Evolutionary conservation across 805 yeast genomes (phyloP), one percentile per base, ranked within the genome.

Genomic region (Metschnikowia shivogae): DNA sequence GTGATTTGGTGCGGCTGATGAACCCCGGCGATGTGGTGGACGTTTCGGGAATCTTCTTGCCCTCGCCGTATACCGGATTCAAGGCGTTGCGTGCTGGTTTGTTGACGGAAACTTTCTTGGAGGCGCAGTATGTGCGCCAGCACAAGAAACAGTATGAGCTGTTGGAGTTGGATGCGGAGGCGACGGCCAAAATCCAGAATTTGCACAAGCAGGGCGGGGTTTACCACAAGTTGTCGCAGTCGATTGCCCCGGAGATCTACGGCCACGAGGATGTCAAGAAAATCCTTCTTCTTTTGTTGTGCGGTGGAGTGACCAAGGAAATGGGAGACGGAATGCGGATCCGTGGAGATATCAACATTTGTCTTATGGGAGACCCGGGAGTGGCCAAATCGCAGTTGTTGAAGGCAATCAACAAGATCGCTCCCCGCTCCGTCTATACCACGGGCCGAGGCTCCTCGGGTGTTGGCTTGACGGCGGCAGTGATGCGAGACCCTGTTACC

Each of bases 351-450:
- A 87, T 93, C 56, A 93, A 93, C 61, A 79, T 93, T 44, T 85
- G 97, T 70, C 75, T 93, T 42, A 92, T 93, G 97, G 99, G 99
- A 57, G 99, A 93, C 62, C 99, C 99, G 34, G 99, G 99, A 74
- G 99, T 93, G 44, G 99, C 99, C 60, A 93, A 93, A 68, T 93
- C 98, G 3, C 99, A 93, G 75, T 73, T 93, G 60, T 74, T 93
- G 52, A 93, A 93, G 63, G 85, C 95, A 29, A 88, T 93, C 53
- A 77, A 89, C 48, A 89, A 90, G 58, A 86, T 93, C 44, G 93
- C 98, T 3, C 99, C 99, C 27, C 78, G 98, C 60, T 95, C 96
- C 41, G 95, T 93, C 27, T 93, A 93, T 65, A 93, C 99, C 7
- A 93, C 99, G 1, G 99, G 99, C 70, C 82, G 95, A 59, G 99